A percentile compares a stretch with the other conserved stretches of the same genome.
phyloP scores from a whole-genome alignment of 2,329 filamentous ascomycete genomes.

The Alternaria burnsii region DNA sequence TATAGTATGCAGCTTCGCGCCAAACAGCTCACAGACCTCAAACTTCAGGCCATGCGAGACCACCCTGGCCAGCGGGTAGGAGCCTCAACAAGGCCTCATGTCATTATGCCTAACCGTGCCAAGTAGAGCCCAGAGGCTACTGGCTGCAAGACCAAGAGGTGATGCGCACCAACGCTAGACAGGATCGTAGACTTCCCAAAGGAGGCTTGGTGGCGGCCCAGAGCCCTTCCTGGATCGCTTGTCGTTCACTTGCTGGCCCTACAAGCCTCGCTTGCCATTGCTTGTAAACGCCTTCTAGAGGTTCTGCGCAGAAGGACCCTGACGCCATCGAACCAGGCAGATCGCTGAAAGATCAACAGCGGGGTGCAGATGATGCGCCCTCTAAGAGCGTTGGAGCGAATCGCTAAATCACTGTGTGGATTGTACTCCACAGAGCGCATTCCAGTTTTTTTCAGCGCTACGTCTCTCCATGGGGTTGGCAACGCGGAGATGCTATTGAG shows the following conservation, averaged over 20 bases:
- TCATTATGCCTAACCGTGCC: conserved; percentile 15
- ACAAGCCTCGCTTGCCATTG: conserved; percentile 10
- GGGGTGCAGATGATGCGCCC: conserved; percentile 5
- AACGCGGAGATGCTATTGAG: conserved; percentile 34
- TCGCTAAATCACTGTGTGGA: conserved; percentile 1
- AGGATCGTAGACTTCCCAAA: conserved; percentile 8
- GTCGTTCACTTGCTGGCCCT: conserved; percentile 1
- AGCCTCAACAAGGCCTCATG: conserved; percentile 24
- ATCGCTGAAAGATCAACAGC: conserved; percentile 12
- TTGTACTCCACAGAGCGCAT: conserved; percentile 7
- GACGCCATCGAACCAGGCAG: conserved; percentile 1
- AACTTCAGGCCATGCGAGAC: conserved; percentile 16
- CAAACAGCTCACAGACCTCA: conserved; percentile 14
- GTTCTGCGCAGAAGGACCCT: conserved; percentile 3
- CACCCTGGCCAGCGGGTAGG: conserved; percentile 14
- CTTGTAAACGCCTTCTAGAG: conserved; percentile 10
- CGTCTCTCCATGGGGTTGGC: conserved; percentile 36
- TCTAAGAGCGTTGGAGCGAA: neutral
- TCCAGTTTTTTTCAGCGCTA: conserved; percentile 18
- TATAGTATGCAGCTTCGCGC: neutral
- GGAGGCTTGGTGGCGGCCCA: conserved; percentile 10
- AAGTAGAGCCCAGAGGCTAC: conserved; percentile 16
- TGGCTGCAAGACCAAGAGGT: conserved; percentile 13
- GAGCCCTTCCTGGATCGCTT: neutral
- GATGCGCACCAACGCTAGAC: conserved; percentile 15